Percentiles rank a stretch among this genome's conserved stretches.
Conservation (phyloP, 768 basidiomycete species). For the Phaffia tasmanica region DNA sequence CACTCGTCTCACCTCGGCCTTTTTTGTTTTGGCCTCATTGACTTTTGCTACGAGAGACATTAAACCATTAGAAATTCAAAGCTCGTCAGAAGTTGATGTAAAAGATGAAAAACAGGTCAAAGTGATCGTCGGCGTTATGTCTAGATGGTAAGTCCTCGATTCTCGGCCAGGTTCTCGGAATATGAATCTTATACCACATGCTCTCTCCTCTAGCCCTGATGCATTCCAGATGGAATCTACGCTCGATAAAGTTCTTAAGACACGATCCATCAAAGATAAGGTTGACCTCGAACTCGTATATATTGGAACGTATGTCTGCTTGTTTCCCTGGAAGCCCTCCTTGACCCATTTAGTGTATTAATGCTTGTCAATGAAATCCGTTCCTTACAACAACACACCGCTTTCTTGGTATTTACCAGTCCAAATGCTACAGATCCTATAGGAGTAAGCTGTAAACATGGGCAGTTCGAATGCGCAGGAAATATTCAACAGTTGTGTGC, state of each 20-base stretch:
- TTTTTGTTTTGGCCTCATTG: too few species aligned
- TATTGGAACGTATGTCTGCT: slow-evolving; percentile 9
- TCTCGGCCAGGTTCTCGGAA: neutral
- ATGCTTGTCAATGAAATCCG: too few species aligned
- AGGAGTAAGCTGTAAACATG: slow-evolving; percentile 17
- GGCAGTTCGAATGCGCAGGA: slow-evolving; percentile 5
- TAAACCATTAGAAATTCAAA: too few species aligned
- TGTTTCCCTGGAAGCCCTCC: neutral
- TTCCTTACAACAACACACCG: neutral
- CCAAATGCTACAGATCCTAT: slow-evolving; percentile 1
- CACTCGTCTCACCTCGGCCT: too few species aligned
- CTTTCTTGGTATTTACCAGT: neutral
- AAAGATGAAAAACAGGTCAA: neutral
- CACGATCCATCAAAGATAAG: neutral
- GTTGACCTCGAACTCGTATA: slow-evolving; percentile 20
- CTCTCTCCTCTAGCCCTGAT: slow-evolving; percentile 6
- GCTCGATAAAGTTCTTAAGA: neutral
- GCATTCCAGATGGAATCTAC: slow-evolving; percentile 14
- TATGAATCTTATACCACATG: neutral
- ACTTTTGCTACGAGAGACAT: too few species aligned
- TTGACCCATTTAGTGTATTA: too few species aligned
- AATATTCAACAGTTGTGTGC: slow-evolving; percentile 20
- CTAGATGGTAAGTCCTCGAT: neutral
- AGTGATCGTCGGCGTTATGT: slow-evolving; percentile 10
- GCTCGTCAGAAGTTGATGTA: neutral